Evolutionary conservation across 208 protist genomes (phyloP), one percentile per base, ranked within the genome.

Genomic region (Willaertia magna): DNA sequence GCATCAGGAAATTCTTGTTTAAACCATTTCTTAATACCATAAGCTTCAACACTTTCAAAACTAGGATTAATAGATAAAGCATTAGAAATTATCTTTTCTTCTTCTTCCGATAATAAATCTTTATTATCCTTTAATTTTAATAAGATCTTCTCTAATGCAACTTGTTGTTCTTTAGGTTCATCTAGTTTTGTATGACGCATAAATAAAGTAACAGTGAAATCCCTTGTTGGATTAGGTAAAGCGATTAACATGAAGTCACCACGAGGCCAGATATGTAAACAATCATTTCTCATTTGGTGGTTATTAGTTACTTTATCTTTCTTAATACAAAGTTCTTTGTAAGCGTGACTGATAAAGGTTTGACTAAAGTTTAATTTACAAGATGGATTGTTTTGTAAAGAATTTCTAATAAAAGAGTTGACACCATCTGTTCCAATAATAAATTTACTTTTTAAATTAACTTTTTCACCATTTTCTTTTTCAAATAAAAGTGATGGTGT

Each of bases 191-290:
- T 79, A 11, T 51, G 11, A 47, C 30, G 3, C 85, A 84, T 87
- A 49, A 89, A 89, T 7, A 89, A 39, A 16, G 88, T 89, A 44
- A 83, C n/a, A 48, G 88, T 89, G 52, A 89, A 89, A n/a, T 74
- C 43, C 40, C 34, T 40, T 22, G 84, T 82, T n/a, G 3, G 4
- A 75, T 89, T 89, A n/a, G 88, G 88, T 2, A 89, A 79, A 20
- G 88, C 88, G 20, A 89, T 89, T n/a, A 89, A 74, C 86, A 89
- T 88, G 26, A 52, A 75, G 18, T 87, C 44, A 61, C 48, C 55
- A 40, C 88, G 22, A 59, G 88, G 86, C 88, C 88, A 89, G 61
- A 89, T 89, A 52, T 89, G 88, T 14, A 89, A 67, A 39, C 40
- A 59, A 30, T 86, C 22, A 11, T 34, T 40, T 52, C 39, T 44